A percentile compares a stretch with the other conserved stretches of the same genome.
These are phyloP conservation scores for Stephania yunnanensis DNA, from an alignment of 164 flowering plant species.

Conservation along the genomic window DNA sequence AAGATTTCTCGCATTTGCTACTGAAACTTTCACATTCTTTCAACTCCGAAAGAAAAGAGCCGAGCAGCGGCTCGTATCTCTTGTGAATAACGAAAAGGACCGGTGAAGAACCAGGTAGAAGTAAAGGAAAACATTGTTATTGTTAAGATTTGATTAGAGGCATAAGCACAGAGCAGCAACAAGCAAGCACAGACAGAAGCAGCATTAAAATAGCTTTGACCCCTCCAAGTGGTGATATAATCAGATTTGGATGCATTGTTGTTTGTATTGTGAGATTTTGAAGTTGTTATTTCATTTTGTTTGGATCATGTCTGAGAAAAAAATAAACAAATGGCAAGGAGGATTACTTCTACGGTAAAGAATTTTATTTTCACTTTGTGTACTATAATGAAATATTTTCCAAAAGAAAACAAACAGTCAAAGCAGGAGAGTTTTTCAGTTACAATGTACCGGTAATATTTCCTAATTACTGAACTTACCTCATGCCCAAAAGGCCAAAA, in stretches of 20 bases:
- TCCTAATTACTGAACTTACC: neutral
- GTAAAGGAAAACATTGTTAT: neutral
- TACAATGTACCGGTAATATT: neutral
- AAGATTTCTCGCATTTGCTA: conserved; percentile 7
- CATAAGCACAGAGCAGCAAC: neutral
- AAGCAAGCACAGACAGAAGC: neutral
- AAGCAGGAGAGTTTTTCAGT: neutral
- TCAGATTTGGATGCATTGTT: neutral
- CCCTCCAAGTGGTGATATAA: neutral
- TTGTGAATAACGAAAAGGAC: conserved; percentile 16
- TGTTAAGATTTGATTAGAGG: neutral
- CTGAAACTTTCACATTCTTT: conserved; percentile 12
- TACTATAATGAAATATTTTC: neutral
- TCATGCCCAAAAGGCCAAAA: neutral
- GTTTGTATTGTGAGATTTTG: conserved; percentile 1
- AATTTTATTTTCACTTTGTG: conserved; percentile 11
- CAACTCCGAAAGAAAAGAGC: conserved; percentile 1
- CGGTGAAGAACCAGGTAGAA: neutral
- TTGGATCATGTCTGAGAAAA: conserved; percentile 1
- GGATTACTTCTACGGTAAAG: neutral
- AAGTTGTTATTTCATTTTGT: neutral
- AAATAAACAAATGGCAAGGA: neutral
- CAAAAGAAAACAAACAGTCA: neutral
- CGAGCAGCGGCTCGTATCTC: conserved; percentile 6
- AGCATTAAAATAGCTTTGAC: neutral